Percentiles rank a stretch among this genome's conserved stretches.
Conservation (phyloP, 2,329 filamentous ascomycete species). For the Pyrenophora seminiperda region DNA sequence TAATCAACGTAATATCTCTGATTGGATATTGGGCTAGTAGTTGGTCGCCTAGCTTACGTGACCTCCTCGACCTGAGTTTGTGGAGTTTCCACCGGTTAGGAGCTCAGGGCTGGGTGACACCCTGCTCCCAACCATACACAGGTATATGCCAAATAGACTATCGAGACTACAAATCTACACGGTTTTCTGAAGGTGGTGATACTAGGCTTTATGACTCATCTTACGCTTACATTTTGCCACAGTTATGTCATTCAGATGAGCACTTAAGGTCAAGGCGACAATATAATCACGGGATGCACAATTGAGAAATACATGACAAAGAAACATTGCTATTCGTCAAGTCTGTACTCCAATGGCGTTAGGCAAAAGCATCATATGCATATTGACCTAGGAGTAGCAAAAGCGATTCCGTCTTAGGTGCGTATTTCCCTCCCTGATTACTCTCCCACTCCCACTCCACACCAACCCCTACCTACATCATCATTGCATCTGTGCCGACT, state of each 20-base stretch:
- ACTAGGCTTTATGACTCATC: no score
- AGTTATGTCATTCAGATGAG: no score
- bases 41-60: no score
- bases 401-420: slow-evolving; percentile 8
- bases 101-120: background rate
- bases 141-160: no score
- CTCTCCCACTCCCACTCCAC: background rate
- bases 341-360: background rate
- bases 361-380: background rate
- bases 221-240: no score
- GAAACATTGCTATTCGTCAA: no score
- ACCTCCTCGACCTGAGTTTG: background rate
- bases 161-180: background rate
- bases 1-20: background rate
- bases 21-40: background rate
- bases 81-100: no score
- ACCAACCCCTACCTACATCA: slow-evolving; percentile 2
- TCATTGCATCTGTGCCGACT: no score
- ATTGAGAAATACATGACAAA: no score
- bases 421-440: slow-evolving; percentile 4
- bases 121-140: background rate
- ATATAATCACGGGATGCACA: no score
- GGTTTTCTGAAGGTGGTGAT: no score
- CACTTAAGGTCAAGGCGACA: no score
- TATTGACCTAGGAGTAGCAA: background rate